A percentile compares a stretch with the other conserved stretches of the same genome.
Conservation (phyloP, 257 asterid genomes). For the Hygrophila difformis region DNA sequence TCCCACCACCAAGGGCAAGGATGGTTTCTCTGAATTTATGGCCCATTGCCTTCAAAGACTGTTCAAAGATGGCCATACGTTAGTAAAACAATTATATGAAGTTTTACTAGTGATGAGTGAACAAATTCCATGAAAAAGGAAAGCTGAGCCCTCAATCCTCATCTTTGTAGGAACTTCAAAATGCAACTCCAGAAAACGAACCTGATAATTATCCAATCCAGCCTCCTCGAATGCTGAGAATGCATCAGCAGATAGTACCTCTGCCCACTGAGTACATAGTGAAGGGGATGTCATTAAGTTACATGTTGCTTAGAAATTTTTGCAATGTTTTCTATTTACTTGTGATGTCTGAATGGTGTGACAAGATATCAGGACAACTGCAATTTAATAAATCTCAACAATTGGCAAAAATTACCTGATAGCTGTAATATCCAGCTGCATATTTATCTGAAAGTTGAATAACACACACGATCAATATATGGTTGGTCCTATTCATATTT, state of each 20-base stretch:
- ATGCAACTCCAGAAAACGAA: conserved; percentile 10
- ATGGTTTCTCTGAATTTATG: conserved; percentile 38
- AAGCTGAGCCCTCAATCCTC: neutral
- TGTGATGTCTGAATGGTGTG: no score
- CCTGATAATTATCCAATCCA: conserved; percentile 40
- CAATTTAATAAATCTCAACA: no score
- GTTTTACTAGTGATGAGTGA: neutral
- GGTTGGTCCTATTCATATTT: neutral
- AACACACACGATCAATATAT: no score
- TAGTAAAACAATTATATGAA: neutral
- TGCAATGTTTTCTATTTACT: no score
- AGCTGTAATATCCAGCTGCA: conserved; percentile 84
- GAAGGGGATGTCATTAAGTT: neutral
- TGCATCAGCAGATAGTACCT: conserved; percentile 43
- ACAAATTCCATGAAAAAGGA: neutral
- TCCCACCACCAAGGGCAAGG: conserved; percentile 52
- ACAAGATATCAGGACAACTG: no score
- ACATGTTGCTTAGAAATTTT: no score
- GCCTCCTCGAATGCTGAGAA: conserved; percentile 47
- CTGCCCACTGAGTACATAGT: conserved; percentile 50
- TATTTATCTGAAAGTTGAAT: conserved; percentile 54
- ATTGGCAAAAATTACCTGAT: conserved; percentile 37
- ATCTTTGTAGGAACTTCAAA: neutral
- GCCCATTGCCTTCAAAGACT: conserved; percentile 36
- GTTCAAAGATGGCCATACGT: conserved; percentile 12